Evolutionary conservation across 1,139 yeast genomes (phyloP), one percentile per base, ranked within the genome.

Genomic region (Geotrichum reessii): DNA sequence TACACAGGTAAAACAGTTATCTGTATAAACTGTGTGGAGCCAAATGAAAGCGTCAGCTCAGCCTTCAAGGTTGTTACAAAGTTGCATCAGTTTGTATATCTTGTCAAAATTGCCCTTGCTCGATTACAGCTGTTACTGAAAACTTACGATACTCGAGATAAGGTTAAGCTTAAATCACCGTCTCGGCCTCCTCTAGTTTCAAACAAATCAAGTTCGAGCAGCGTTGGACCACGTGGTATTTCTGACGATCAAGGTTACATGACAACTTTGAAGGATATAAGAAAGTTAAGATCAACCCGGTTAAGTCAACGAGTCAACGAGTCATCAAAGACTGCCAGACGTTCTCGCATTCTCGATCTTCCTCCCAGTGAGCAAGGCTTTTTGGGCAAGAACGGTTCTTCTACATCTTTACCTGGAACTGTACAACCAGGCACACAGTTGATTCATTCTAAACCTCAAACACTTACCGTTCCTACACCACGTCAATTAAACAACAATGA

Each of bases 91-190:
- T 80, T 90, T 69, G 78, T 86, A 27, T 90, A 84, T 69, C 74
- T 93, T 55, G 76, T 92, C 64, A 87, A 88, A 66, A 91, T 93
- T 64, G 98, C 98, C 0, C 77, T 91, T 54, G 82, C 86, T 6
- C 79, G 97, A 60, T 86, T 96, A 1, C 84, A 82, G 65, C 80
- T 85, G 24, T 91, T 87, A 0, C 83, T 89, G 81, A 78, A 77
- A 40, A 74, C 76, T 22, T 64, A 64, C 50, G 80, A 78, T 62
- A 65, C 70, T 1, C 58, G 69, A 9, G 70, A 69, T 49, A 53
- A 54, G 24, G 50, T 54, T 17, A 49, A 47, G 5, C 42, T 22
- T 24, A 40, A 40, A 6, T 33, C 42, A 28, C 27, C 19, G 11
- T 9, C 31, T 31, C 50, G 24, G 4, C 47, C 53, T 25, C 37